Evolutionary conservation across 768 basidiomycete genomes (phyloP), one percentile per base, ranked within the genome.

Genomic region (Boletus barrowsii): DNA sequence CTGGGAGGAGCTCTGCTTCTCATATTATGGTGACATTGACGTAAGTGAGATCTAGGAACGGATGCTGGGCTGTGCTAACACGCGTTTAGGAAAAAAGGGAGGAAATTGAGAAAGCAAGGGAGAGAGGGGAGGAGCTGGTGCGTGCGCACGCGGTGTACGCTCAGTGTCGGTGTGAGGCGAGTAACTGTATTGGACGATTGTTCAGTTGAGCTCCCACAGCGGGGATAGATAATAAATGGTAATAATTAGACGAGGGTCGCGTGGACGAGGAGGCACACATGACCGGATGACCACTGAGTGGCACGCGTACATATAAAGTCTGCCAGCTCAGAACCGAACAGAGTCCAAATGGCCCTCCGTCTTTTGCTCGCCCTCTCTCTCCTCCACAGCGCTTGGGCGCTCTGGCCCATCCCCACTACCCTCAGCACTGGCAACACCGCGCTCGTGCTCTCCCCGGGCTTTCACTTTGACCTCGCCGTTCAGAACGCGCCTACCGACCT

Each of bases 1-100:
- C 0, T 75, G 76, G 43, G 84, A 91, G 56, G 90, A 93, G 60
- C 75, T 93, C 9, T 87, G 83, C 56, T 93, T 93, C 65, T 85
- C 82, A 13, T 93, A 93, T 66, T 71, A 66, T 45, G 90, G 90
- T 1, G 79, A 72, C n/a, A 75, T 75, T 6, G 75, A 76, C 61
- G 76, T 49, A 69, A 77, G 55, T 55, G 41, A 0, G 3, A 14
- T 29, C 3, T 3, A 20, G 2, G 3, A 20, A 3, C 6, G 18
- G 13, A 0, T 0, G 24, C 22, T 18, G 42, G 5, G 13, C 4
- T 8, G 29, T 39, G 40, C 47, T 55, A 36, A 57, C 17, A 3
- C 0, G 2, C 9, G 17, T 40, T 2, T 26, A 68, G 66, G 60
- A 68, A 24, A 68, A 68, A 17, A 57, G 58, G 13, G 62, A 60